These are phyloP conservation scores for Apium graveolens DNA, from an alignment of 129 eudicot species.

Conservation along the genomic window DNA sequence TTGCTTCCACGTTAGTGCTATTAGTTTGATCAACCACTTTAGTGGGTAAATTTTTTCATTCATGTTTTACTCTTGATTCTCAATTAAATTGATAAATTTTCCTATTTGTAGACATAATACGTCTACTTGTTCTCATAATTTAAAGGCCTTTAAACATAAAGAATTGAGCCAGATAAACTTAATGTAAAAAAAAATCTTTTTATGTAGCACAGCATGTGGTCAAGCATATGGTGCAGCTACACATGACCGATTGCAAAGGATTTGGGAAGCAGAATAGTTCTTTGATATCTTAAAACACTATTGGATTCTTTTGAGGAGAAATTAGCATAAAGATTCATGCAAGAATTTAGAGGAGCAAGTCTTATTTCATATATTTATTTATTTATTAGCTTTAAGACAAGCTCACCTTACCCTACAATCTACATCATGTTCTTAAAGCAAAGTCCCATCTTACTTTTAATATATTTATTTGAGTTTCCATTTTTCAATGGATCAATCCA, in stretches of 20 bases:
- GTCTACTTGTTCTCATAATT: background rate
- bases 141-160: background rate
- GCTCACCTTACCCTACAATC: background rate
- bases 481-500: background rate
- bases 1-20: too few species aligned
- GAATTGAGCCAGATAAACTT: background rate
- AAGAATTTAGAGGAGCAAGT: background rate
- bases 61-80: background rate
- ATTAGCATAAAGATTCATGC: background rate
- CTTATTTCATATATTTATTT: background rate
- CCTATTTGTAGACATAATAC: background rate
- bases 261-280: background rate
- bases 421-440: background rate
- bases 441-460: background rate
- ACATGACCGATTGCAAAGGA: background rate
- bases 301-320: background rate
- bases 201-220: background rate
- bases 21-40: background rate
- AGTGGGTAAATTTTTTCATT: background rate
- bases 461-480: background rate
- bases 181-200: too few species aligned
- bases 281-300: background rate
- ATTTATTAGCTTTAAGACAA: background rate
- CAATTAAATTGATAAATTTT: background rate
- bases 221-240: background rate